These are phyloP conservation scores for Trametes sp. DNA, from an alignment of 1,284 basidiomycete genomes.

Conservation along the genomic window DNA sequence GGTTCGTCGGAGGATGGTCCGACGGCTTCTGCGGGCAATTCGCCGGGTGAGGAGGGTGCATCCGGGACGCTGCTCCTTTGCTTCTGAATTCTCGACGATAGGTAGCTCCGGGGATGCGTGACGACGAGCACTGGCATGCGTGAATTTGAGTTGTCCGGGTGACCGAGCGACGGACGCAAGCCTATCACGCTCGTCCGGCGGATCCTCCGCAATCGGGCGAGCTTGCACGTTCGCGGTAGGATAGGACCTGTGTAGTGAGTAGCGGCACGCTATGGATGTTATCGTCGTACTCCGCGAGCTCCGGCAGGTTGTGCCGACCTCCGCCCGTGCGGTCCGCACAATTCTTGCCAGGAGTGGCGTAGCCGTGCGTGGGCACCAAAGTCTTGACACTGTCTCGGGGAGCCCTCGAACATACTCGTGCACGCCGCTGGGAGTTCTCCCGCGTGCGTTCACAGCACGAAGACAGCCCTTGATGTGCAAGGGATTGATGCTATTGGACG, in stretches of 20 bases:
- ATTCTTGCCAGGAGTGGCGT: not conserved
- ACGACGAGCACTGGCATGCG: not conserved
- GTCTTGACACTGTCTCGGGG: not conserved
- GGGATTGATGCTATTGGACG: slow-evolving; percentile 7
- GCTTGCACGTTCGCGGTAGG: not conserved
- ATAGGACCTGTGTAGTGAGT: not conserved
- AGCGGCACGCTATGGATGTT: not conserved
- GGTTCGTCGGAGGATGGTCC: slow-evolving; percentile 12
- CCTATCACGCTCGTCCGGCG: slow-evolving; percentile 3
- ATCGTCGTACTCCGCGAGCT: slow-evolving; percentile 13
- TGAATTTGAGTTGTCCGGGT: slow-evolving; percentile 11
- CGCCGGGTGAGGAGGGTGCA: slow-evolving; percentile 2
- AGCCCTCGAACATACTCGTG: slow-evolving; percentile 4
- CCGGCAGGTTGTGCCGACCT: slow-evolving; percentile 1
- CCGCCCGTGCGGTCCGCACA: slow-evolving; percentile 11
- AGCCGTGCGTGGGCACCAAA: not conserved
- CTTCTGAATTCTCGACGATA: not conserved
- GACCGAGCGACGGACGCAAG: not conserved
- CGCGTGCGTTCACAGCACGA: slow-evolving; percentile 12
- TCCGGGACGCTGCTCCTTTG: slow-evolving; percentile 11
- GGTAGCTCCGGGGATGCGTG: not conserved
- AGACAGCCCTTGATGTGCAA: slow-evolving; percentile 18
- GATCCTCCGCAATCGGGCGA: not conserved
- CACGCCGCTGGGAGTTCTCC: slow-evolving; percentile 5
- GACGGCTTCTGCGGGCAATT: slow-evolving; percentile 2